These are phyloP conservation scores for Termitomyces sp. DNA, from an alignment of 768 basidiomycete genomes.

Conservation along the genomic window DNA sequence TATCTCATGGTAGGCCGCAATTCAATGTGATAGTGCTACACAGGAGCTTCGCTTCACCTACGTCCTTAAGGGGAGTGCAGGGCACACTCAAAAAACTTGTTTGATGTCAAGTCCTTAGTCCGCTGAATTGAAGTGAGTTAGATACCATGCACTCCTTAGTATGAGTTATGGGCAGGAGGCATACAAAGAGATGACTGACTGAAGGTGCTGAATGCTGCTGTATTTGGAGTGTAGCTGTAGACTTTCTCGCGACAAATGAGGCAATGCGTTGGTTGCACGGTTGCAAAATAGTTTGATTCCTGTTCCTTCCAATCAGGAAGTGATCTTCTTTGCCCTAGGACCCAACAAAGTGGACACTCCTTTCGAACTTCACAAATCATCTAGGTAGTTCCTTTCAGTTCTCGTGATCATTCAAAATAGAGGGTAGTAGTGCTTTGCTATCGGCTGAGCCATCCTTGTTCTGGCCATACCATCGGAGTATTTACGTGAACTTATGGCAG, in stretches of 20 bases:
- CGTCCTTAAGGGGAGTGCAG: neutral
- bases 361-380: neutral
- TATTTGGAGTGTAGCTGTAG: neutral
- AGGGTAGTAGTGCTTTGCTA: neutral
- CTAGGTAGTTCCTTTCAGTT: neutral
- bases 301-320: neutral
- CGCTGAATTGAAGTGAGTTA: neutral
- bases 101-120: neutral
- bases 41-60: neutral
- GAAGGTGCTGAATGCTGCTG: neutral
- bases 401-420: neutral
- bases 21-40: neutral
- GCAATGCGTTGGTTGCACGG: neutral
- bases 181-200: neutral
- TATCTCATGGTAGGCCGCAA: neutral
- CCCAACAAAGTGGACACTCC: too few species aligned
- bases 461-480: neutral
- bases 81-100: neutral
- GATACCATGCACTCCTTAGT: neutral
- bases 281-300: neutral
- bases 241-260: neutral
- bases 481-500: neutral
- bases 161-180: neutral
- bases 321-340: neutral
- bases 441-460: neutral